Conservation (phyloP, 257 asterid species). For the Henckelia pumila region DNA sequence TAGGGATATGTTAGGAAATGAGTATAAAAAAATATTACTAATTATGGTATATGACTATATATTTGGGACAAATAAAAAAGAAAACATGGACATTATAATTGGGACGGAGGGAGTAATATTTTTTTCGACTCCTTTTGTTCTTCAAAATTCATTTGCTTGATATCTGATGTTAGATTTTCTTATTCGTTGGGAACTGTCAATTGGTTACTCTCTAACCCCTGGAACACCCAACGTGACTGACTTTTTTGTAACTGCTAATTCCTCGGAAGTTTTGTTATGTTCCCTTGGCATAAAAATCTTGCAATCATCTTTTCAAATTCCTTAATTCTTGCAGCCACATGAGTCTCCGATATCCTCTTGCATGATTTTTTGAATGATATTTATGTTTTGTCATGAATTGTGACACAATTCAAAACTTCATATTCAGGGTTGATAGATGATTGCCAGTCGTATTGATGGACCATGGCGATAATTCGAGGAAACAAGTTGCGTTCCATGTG, state of each 20-base stretch:
- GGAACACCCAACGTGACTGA: not conserved
- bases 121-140: not conserved
- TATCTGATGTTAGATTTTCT: not conserved
- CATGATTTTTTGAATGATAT: too few species aligned
- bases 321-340: not conserved
- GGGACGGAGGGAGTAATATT: too few species aligned
- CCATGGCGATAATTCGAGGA: conserved; percentile 1
- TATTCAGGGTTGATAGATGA: not conserved
- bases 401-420: not conserved
- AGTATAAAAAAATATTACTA: too few species aligned
- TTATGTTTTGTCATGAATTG: not conserved
- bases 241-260: not conserved
- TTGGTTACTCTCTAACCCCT: not conserved
- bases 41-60: too few species aligned
- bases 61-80: too few species aligned
- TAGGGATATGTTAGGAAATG: too few species aligned
- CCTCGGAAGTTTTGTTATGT: not conserved
- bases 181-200: too few species aligned
- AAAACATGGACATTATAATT: too few species aligned
- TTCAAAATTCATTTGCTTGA: not conserved
- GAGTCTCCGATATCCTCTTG: not conserved
- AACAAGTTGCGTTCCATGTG: not conserved
- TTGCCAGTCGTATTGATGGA: not conserved
- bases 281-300: not conserved
- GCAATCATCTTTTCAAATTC: not conserved